phyloP scores from a whole-genome alignment of 371 early-diverging fungal species.

The Mortierella sp. region DNA sequence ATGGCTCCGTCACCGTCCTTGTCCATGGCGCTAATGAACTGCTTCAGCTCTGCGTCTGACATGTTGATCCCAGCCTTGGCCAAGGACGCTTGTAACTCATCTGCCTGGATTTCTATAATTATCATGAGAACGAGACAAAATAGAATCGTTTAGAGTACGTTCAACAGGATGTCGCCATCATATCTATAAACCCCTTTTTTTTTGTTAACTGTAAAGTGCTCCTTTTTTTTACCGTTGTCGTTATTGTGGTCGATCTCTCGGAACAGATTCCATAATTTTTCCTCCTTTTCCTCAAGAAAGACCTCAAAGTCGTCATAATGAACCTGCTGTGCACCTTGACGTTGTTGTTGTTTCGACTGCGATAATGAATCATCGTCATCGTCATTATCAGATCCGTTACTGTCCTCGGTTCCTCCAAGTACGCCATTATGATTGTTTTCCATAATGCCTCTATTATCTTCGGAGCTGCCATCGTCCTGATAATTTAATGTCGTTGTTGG shows the following conservation, averaged over 20 bases:
- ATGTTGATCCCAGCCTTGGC: constrained; percentile 72
- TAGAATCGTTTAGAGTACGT: background rate
- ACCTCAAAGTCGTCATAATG: constrained; percentile 77
- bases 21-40: constrained; percentile 77
- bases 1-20: constrained; percentile 76
- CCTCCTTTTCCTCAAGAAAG: constrained; percentile 78
- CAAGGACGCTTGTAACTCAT: constrained; percentile 66
- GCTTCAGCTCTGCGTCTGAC: constrained; percentile 69
- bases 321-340: constrained; percentile 49
- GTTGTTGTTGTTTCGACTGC: background rate
- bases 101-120: constrained; percentile 60
- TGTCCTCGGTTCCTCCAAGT: background rate
- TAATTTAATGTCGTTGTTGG: too few relatives aligned
- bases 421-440: background rate
- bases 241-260: constrained; percentile 72
- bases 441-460: background rate
- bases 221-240: constrained; percentile 57
- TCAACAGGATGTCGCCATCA: too few relatives aligned
- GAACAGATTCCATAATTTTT: constrained; percentile 75
- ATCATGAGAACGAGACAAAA: background rate
- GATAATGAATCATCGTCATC: background rate
- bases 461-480: background rate
- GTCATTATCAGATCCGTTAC: constrained; percentile 1
- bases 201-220: too few relatives aligned
- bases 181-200: too few relatives aligned